These are phyloP conservation scores for Penicillium macrosclerotiorum DNA, from an alignment of 495 filamentous ascomycete species.

Conservation along the genomic window DNA sequence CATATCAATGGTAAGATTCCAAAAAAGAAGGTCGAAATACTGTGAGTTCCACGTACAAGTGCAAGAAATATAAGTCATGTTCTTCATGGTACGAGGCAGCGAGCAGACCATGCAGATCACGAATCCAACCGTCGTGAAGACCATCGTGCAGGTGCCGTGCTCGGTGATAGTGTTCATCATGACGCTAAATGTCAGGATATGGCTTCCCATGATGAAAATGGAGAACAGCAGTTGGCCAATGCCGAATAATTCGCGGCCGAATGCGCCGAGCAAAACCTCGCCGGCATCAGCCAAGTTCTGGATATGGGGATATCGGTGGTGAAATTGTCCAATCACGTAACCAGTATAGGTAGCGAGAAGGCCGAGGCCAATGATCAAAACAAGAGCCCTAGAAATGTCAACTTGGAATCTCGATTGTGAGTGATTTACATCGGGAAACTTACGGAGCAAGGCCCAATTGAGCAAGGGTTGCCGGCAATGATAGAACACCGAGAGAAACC, in stretches of 20 bases:
- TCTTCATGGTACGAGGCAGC: slow-evolving; percentile 63
- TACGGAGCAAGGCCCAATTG: slow-evolving; percentile 57
- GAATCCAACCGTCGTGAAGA: slow-evolving; percentile 63
- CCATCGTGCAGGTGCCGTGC: slow-evolving; percentile 64
- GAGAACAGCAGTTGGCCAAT: slow-evolving; percentile 63
- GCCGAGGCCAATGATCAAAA: slow-evolving; percentile 58
- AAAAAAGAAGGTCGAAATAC: not conserved
- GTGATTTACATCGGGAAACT: too few species aligned
- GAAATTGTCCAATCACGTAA: slow-evolving; percentile 34
- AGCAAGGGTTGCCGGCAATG: slow-evolving; percentile 57
- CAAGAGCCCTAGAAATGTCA: too few species aligned
- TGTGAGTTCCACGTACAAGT: slow-evolving; percentile 30
- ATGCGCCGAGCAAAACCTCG: slow-evolving; percentile 59
- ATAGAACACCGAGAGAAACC: slow-evolving; percentile 60
- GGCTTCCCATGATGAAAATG: slow-evolving; percentile 71
- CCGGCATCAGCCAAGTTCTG: slow-evolving; percentile 72
- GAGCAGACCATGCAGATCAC: slow-evolving; percentile 60
- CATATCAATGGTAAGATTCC: not conserved
- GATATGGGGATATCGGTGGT: slow-evolving; percentile 47
- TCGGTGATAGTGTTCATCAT: slow-evolving; percentile 65
- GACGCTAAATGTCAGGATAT: slow-evolving; percentile 66
- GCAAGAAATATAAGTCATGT: slow-evolving; percentile 59
- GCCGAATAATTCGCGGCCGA: slow-evolving; percentile 63
- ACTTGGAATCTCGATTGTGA: too few species aligned
- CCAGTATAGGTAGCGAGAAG: slow-evolving; percentile 57